phyloP scores from a whole-genome alignment of 2,329 filamentous ascomycete genomes.

The Alternaria conjuncta region DNA sequence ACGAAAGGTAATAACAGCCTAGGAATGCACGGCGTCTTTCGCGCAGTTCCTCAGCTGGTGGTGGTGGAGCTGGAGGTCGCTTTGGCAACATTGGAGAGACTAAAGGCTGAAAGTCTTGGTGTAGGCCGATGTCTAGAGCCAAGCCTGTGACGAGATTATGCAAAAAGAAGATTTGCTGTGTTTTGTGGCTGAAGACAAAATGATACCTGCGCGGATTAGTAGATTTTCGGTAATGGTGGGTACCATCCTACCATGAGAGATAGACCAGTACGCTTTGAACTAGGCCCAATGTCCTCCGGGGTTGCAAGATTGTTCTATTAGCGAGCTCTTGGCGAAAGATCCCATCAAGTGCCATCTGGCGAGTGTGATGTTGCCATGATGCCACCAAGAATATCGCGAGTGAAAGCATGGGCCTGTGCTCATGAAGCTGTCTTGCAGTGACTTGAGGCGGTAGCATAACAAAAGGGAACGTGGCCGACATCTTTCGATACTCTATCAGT shows the following conservation, averaged over 20 bases:
- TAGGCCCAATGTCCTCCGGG: slow-evolving; percentile 35
- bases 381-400: slow-evolving; percentile 39
- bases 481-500: slow-evolving; percentile 34
- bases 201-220: slow-evolving; percentile 37
- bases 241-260: slow-evolving; percentile 35
- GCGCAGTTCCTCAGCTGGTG: slow-evolving; percentile 21
- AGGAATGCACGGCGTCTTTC: slow-evolving; percentile 41
- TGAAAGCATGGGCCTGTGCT: slow-evolving; percentile 40
- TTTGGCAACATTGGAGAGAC: slow-evolving; percentile 15
- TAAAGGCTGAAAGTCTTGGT: slow-evolving; percentile 26
- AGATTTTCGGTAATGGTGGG: background rate
- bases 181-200: slow-evolving; percentile 45
- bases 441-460: slow-evolving; percentile 28
- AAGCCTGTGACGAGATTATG: slow-evolving; percentile 41
- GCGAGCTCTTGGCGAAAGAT: slow-evolving; percentile 41
- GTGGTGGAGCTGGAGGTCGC: slow-evolving; percentile 17
- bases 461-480: slow-evolving; percentile 41
- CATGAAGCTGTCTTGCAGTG: slow-evolving; percentile 26
- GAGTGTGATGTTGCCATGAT: slow-evolving; percentile 35
- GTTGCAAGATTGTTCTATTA: slow-evolving; percentile 39
- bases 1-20: slow-evolving; percentile 44
- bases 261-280: slow-evolving; percentile 45
- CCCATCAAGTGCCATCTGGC: slow-evolving; percentile 34
- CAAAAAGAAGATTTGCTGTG: slow-evolving; percentile 43
- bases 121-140: slow-evolving; percentile 41